These are phyloP conservation scores for Mycena crocata DNA, from an alignment of 768 basidiomycete species.

Conservation along the genomic window DNA sequence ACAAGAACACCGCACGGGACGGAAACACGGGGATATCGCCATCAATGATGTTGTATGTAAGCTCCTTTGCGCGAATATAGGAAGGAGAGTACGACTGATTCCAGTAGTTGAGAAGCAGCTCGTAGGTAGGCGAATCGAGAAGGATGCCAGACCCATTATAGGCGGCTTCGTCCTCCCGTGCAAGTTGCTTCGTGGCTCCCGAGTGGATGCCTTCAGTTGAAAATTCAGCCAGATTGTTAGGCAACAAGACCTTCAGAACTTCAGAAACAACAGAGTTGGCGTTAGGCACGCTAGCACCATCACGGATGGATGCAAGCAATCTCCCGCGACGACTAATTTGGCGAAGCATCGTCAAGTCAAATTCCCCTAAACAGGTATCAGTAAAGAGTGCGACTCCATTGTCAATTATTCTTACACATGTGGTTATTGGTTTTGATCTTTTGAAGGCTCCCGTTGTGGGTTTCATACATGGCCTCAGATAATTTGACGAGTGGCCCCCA, in stretches of 20 bases:
- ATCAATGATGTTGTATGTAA: neutral
- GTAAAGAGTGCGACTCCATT: no score
- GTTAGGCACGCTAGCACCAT: neutral
- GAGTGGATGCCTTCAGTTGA: neutral
- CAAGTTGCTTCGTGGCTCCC: neutral
- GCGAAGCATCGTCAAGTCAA: constrained; percentile 23
- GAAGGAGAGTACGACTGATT: constrained; percentile 11
- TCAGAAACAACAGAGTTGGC: neutral
- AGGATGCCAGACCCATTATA: constrained; percentile 8
- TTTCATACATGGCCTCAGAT: constrained; percentile 25
- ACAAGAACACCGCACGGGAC: neutral
- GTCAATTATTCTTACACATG: neutral
- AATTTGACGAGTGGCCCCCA: constrained; percentile 28
- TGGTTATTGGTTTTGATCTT: no score
- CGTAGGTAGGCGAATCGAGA: neutral
- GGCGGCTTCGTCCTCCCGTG: neutral
- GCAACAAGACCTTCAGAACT: constrained; percentile 3
- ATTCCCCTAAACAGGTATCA: constrained; percentile 16
- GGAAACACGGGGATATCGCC: neutral
- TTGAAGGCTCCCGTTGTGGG: constrained; percentile 14
- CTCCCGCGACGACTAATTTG: no score
- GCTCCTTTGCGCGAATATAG: constrained; percentile 11
- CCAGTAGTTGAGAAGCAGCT: constrained; percentile 18
- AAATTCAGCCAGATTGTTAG: no score
- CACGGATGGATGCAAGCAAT: constrained; percentile 14